Conservation (phyloP, 768 basidiomycete genomes). For the Amanita jacksonii region DNA sequence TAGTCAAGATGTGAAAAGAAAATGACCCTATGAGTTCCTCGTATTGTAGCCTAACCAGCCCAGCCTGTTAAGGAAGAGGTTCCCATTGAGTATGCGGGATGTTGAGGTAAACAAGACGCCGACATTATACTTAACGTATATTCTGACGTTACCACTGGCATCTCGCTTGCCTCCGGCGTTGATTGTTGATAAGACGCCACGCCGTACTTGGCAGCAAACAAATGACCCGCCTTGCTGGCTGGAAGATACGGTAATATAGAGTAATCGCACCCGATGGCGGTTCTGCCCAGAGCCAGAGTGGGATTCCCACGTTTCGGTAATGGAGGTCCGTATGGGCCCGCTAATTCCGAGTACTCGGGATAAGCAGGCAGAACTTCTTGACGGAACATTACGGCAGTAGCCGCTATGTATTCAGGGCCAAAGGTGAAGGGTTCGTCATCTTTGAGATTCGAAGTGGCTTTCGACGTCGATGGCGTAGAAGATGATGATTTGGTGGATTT, state of each 20-base stretch:
- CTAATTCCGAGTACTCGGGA: constrained; percentile 18
- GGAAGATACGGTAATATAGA: constrained; percentile 6
- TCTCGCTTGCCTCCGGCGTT: background rate
- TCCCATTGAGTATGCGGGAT: constrained; percentile 17
- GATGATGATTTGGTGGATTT: too few species aligned
- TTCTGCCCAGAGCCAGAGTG: too few species aligned
- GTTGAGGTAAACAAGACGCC: background rate
- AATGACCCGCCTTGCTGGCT: constrained; percentile 15
- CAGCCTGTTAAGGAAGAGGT: constrained; percentile 38
- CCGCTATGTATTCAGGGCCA: constrained; percentile 25
- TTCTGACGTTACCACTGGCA: background rate
- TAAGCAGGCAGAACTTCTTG: constrained; percentile 26
- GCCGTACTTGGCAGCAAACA: constrained; percentile 16
- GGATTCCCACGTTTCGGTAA: background rate
- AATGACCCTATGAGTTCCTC: too few species aligned
- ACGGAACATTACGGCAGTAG: constrained; percentile 24
- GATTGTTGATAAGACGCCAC: background rate
- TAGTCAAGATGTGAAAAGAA: too few species aligned
- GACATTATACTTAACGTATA: background rate
- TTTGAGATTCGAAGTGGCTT: constrained; percentile 13
- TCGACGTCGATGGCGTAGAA: constrained; percentile 2
- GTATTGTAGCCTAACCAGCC: constrained; percentile 36
- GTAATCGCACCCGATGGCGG: background rate
- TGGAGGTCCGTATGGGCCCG: background rate
- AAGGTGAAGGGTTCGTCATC: constrained; percentile 30